Evolutionary conservation across 2,329 filamentous ascomycete genomes (phyloP).

Genomic region (Epichloe coenophiala): DNA sequence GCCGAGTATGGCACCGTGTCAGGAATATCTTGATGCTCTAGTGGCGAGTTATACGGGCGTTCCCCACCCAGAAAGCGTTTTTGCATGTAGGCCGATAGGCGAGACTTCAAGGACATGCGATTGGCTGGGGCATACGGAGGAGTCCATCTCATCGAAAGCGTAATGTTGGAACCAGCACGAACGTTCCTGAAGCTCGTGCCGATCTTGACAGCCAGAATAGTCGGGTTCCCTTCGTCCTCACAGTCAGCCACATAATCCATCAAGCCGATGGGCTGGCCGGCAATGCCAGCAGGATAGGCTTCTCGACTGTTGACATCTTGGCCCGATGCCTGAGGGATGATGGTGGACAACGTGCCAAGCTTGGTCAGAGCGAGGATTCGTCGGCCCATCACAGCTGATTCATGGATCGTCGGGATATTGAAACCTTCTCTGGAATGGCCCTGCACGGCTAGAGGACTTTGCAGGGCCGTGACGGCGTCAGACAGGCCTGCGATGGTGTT

Average conservation of each 20-base stretch:
- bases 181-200: constrained; percentile 83
- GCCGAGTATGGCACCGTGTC: constrained; percentile 50
- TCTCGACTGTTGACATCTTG: constrained; percentile 19
- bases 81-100: constrained; percentile 16
- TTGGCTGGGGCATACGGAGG: constrained; percentile 50
- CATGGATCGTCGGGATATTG: constrained; percentile 63
- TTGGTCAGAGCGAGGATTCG: constrained; percentile 71
- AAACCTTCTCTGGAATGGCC: constrained; percentile 12
- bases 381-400: constrained; percentile 81
- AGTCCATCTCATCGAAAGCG: constrained; percentile 68
- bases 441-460: constrained; percentile 6
- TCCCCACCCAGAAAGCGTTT: constrained; percentile 15
- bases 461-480: constrained; percentile 8
- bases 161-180: constrained; percentile 71
- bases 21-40: constrained; percentile 11
- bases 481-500: constrained; percentile 16
- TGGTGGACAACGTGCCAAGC: constrained; percentile 68
- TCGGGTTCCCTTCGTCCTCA: constrained; percentile 66
- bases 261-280: constrained; percentile 64
- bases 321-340: constrained; percentile 48
- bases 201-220: constrained; percentile 73
- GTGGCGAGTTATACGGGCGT: constrained; percentile 16
- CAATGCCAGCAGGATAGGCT: constrained; percentile 47
- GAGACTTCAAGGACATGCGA: constrained; percentile 31
- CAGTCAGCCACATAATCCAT: constrained; percentile 92